Conservation (phyloP, 352 stramenopile genomes). For the Globisporangium spinosum region DNA sequence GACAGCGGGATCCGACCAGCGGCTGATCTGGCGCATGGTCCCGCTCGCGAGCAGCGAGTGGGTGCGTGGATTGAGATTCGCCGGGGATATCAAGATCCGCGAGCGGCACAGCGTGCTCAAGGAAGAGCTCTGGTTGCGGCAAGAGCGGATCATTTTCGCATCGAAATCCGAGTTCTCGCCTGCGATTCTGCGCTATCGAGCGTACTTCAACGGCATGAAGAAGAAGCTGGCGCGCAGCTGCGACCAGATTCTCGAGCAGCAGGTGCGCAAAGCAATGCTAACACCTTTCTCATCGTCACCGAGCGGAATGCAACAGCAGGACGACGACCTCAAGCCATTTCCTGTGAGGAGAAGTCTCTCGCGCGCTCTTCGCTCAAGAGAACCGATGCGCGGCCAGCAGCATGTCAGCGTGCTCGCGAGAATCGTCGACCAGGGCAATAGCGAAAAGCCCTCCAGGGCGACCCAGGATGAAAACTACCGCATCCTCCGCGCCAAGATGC, state of each 20-base stretch:
- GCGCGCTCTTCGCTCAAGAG: conserved; percentile 7
- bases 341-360: background rate
- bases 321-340: background rate
- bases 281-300: too few species aligned
- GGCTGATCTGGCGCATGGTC: conserved; percentile 54
- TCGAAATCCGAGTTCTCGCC: conserved; percentile 40
- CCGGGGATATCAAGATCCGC: conserved; percentile 33
- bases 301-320: background rate
- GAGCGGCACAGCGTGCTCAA: conserved; percentile 56
- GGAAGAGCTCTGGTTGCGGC: conserved; percentile 61
- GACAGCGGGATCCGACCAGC: conserved; percentile 9
- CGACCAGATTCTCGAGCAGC: conserved; percentile 26
- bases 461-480: conserved; percentile 18
- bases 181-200: conserved; percentile 38
- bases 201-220: conserved; percentile 63
- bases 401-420: conserved; percentile 12
- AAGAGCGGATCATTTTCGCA: conserved; percentile 46
- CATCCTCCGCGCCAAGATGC: conserved; percentile 1
- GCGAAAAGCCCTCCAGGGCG: background rate
- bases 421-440: background rate
- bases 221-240: conserved; percentile 26
- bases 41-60: conserved; percentile 55
- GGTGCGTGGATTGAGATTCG: conserved; percentile 25
- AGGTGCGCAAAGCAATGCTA: conserved; percentile 13
- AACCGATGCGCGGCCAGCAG: conserved; percentile 3